Evolutionary conservation across 768 basidiomycete species (phyloP).

Genomic region (Suillus brevipes): DNA sequence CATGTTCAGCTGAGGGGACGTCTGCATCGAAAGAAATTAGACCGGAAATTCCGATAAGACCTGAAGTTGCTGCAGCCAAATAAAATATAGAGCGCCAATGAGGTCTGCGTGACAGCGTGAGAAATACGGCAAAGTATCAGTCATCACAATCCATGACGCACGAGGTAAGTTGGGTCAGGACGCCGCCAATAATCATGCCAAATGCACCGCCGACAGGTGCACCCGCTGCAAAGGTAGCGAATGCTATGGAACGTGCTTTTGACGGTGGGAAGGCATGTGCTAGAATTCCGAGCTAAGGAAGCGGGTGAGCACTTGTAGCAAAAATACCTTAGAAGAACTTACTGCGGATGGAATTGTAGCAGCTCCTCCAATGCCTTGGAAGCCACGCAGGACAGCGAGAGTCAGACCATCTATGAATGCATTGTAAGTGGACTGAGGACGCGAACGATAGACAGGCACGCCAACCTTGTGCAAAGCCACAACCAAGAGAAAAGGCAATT

Average conservation of each 20-base stretch:
- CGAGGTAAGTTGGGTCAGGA: constrained; percentile 56
- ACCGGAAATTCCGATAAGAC: constrained; percentile 52
- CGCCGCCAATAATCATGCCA: constrained; percentile 70
- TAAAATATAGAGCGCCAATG: constrained; percentile 74
- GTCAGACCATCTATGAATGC: constrained; percentile 51
- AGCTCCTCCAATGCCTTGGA: constrained; percentile 81
- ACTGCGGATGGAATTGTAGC: constrained; percentile 76
- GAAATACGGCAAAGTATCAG: not conserved
- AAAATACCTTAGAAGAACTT: constrained; percentile 15
- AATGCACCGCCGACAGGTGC: constrained; percentile 79
- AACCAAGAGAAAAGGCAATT: constrained; percentile 57
- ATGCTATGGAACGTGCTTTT: constrained; percentile 68
- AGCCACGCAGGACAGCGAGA: constrained; percentile 69
- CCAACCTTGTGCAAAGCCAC: constrained; percentile 61
- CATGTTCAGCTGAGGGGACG: constrained; percentile 34
- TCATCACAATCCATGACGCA: constrained; percentile 19
- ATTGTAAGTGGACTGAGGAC: not conserved
- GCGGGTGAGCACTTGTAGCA: constrained; percentile 7
- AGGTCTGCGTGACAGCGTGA: constrained; percentile 14
- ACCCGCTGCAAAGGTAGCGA: constrained; percentile 82
- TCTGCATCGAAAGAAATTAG: constrained; percentile 63
- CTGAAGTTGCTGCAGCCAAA: constrained; percentile 57
- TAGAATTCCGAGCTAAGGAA: constrained; percentile 69
- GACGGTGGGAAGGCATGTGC: constrained; percentile 76
- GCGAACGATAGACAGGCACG: not conserved